phyloP scores from a whole-genome alignment of 768 basidiomycete species.

The Psilocybe cubensis region DNA sequence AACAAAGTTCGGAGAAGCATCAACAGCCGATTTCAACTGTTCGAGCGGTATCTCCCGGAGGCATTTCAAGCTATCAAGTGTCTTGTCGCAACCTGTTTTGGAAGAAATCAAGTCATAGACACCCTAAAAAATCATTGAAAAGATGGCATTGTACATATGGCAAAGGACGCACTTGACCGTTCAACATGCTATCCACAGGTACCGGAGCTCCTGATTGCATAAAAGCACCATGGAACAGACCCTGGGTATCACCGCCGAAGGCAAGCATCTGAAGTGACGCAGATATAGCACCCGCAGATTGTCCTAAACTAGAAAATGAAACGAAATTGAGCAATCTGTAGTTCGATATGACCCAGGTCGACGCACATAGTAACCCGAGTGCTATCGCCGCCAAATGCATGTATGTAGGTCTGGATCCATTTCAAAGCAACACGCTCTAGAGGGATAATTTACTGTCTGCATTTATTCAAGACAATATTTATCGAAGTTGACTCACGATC shows the following conservation, averaged over 20 bases:
- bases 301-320: conserved; percentile 42
- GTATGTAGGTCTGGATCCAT: conserved; percentile 67
- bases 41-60: conserved; percentile 40
- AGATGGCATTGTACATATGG: neutral
- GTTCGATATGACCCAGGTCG: neutral
- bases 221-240: conserved; percentile 45
- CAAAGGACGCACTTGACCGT: conserved; percentile 12
- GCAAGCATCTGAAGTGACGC: conserved; percentile 45
- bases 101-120: conserved; percentile 46
- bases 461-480: neutral
- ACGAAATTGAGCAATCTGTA: neutral
- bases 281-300: conserved; percentile 58
- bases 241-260: conserved; percentile 39
- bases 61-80: conserved; percentile 43
- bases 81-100: conserved; percentile 36
- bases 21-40: conserved; percentile 30
- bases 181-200: conserved; percentile 12
- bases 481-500: conserved; percentile 43
- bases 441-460: neutral
- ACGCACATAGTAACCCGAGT: conserved; percentile 51
- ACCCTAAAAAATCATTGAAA: conserved; percentile 4
- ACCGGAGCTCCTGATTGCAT: conserved; percentile 47
- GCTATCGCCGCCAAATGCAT: conserved; percentile 64
- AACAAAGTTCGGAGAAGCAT: conserved; percentile 28
- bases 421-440: conserved; percentile 56